Conservation (phyloP, 2,329 filamentous ascomycete species). For the Zasmidium angulare region DNA sequence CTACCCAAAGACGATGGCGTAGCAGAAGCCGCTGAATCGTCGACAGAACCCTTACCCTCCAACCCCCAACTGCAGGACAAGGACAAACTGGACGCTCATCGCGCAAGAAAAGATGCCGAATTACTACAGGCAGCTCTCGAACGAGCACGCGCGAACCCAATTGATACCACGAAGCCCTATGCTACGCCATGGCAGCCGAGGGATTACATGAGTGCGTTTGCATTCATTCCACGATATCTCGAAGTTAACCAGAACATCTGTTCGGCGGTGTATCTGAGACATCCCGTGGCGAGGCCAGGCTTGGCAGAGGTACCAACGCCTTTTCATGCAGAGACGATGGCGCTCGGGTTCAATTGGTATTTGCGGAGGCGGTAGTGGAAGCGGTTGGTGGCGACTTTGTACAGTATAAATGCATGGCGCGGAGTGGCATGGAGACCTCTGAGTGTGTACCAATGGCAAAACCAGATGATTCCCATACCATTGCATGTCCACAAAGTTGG, state of each 20-base stretch:
- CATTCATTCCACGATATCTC: slow-evolving; percentile 90
- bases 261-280: slow-evolving; percentile 88
- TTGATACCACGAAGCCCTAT: slow-evolving; percentile 79
- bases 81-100: slow-evolving; percentile 48
- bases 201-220: slow-evolving; percentile 85
- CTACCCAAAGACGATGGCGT: slow-evolving; percentile 17
- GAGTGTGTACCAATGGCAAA: neutral
- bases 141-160: slow-evolving; percentile 70
- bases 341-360: slow-evolving; percentile 93
- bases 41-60: slow-evolving; percentile 16
- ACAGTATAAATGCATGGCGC: neutral
- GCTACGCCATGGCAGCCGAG: slow-evolving; percentile 86
- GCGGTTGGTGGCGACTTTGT: neutral
- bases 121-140: slow-evolving; percentile 59
- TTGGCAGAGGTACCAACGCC: slow-evolving; percentile 75
- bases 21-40: neutral
- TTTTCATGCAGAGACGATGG: slow-evolving; percentile 67
- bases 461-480: neutral
- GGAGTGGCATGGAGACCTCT: neutral
- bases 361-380: slow-evolving; percentile 69
- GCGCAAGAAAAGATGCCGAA: slow-evolving; percentile 57
- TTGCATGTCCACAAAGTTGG: no score
- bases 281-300: slow-evolving; percentile 85
- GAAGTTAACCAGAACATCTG: slow-evolving; percentile 98
- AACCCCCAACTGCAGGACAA: slow-evolving; percentile 26